Evolutionary conservation across 2,329 filamentous ascomycete genomes (phyloP).

Genomic region (Pseudogymnoascus sp.): DNA sequence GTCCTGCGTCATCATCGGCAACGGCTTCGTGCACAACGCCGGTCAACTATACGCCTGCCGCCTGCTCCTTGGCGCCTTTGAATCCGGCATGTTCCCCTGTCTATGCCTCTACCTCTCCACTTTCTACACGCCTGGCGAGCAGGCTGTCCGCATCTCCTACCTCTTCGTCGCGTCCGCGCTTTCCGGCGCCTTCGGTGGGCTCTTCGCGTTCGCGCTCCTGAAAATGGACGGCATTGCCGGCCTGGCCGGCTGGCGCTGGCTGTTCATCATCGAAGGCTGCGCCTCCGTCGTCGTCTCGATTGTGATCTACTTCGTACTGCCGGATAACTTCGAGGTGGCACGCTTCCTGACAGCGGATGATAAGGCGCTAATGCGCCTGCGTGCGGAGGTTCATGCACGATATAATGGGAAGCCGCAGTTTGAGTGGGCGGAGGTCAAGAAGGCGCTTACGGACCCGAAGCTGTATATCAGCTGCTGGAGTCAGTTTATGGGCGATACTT

Average conservation of each 20-base stretch:
- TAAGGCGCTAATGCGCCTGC: conserved; percentile 40
- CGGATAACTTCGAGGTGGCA: conserved; percentile 37
- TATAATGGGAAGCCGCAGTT: conserved; percentile 44
- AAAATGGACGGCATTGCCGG: conserved; percentile 39
- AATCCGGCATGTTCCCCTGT: conserved; percentile 41
- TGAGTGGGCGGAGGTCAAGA: conserved; percentile 40
- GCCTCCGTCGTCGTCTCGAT: conserved; percentile 35
- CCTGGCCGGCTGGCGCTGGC: conserved; percentile 39
- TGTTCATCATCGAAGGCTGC: conserved; percentile 42
- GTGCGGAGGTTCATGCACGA: conserved; percentile 35
- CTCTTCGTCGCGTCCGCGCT: conserved; percentile 45
- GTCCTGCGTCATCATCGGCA: conserved; percentile 37
- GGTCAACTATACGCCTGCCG: conserved; percentile 36
- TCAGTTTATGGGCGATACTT: conserved; percentile 17
- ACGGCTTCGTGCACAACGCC: conserved; percentile 36
- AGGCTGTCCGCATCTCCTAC: conserved; percentile 44
- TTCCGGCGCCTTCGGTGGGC: conserved; percentile 42
- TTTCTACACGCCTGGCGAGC: conserved; percentile 47
- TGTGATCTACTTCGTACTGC: conserved; percentile 38
- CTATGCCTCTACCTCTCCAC: conserved; percentile 42
- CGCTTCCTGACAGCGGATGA: conserved; percentile 41
- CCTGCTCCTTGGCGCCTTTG: conserved; percentile 38
- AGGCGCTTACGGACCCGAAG: conserved; percentile 41
- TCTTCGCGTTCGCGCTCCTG: conserved; percentile 42
- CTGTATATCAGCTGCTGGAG: conserved; percentile 36